Percentiles rank a stretch among this genome's conserved stretches.
Evolutionary conservation across 2,329 filamentous ascomycete genomes (phyloP).

Genomic region (Cladosporium sp.): DNA sequence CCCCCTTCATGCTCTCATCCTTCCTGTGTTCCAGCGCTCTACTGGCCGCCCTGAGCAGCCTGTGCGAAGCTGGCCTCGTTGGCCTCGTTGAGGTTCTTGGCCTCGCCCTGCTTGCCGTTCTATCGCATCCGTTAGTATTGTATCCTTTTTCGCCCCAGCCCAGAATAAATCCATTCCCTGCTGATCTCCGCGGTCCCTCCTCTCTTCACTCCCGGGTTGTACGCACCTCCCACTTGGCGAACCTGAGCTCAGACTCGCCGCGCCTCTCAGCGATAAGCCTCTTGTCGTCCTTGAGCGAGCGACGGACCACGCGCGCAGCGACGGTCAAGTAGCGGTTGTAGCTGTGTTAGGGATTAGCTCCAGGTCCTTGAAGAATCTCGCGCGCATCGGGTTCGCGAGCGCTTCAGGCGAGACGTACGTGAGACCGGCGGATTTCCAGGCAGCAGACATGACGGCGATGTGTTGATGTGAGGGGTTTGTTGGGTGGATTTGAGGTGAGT

Average conservation of each 20-base stretch:
- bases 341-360: slow-evolving; percentile 48
- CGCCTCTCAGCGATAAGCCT: slow-evolving; percentile 82
- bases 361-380: background rate
- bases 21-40: slow-evolving; percentile 8
- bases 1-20: slow-evolving; percentile 9
- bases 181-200: background rate
- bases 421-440: slow-evolving; percentile 97
- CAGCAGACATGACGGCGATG: slow-evolving; percentile 78
- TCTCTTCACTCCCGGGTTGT: slow-evolving; percentile 14
- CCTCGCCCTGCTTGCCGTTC: slow-evolving; percentile 94
- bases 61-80: slow-evolving; percentile 48
- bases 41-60: slow-evolving; percentile 34
- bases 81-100: slow-evolving; percentile 63
- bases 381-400: background rate
- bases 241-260: slow-evolving; percentile 82
- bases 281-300: slow-evolving; percentile 94
- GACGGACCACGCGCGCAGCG: slow-evolving; percentile 89
- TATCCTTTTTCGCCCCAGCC: background rate
- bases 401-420: slow-evolving; percentile 61
- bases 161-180: background rate
- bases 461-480: slow-evolving; percentile 15
- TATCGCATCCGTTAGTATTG: slow-evolving; percentile 38
- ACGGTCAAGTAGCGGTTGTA: slow-evolving; percentile 99
- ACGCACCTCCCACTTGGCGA: slow-evolving; percentile 94
- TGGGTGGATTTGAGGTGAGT: slow-evolving; percentile 9